phyloP scores from a whole-genome alignment of 768 basidiomycete genomes.

The Termitomyces sp. region DNA sequence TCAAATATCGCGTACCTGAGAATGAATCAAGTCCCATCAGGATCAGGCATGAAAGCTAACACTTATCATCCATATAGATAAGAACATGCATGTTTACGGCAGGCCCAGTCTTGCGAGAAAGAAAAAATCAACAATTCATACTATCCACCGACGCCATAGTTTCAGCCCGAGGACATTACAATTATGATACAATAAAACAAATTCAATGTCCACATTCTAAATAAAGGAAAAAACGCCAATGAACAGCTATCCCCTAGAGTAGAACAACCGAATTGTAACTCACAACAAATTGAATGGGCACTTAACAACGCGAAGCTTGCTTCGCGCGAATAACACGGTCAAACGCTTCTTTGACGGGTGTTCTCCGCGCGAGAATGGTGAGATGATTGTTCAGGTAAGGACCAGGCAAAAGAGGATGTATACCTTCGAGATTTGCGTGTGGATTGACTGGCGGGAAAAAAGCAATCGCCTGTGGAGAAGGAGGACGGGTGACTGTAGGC shows the following conservation, averaged over 20 bases:
- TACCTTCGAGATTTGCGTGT: constrained; percentile 46
- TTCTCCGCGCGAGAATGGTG: constrained; percentile 58
- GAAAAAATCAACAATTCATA: background rate
- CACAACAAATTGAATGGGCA: background rate
- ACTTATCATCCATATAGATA: background rate
- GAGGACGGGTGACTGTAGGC: constrained; percentile 39
- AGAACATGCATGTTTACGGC: background rate
- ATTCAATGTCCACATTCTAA: background rate
- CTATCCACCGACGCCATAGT: background rate
- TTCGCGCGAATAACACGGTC: constrained; percentile 62
- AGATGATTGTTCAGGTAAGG: constrained; percentile 70
- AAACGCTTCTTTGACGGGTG: constrained; percentile 64
- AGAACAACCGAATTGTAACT: background rate
- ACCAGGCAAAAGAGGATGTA: constrained; percentile 67
- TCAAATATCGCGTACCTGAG: too few relatives aligned
- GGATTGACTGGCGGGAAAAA: constrained; percentile 64
- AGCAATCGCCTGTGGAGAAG: constrained; percentile 43
- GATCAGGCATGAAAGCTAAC: background rate
- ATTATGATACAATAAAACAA: background rate
- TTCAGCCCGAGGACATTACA: background rate
- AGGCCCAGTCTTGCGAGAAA: background rate
- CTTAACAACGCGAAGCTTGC: constrained; percentile 18
- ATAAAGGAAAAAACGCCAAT: background rate
- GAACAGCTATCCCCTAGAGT: background rate
- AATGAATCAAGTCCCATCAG: background rate